These are phyloP conservation scores for Candida adriatica DNA, from an alignment of 805 yeast genomes.

Conservation along the genomic window DNA sequence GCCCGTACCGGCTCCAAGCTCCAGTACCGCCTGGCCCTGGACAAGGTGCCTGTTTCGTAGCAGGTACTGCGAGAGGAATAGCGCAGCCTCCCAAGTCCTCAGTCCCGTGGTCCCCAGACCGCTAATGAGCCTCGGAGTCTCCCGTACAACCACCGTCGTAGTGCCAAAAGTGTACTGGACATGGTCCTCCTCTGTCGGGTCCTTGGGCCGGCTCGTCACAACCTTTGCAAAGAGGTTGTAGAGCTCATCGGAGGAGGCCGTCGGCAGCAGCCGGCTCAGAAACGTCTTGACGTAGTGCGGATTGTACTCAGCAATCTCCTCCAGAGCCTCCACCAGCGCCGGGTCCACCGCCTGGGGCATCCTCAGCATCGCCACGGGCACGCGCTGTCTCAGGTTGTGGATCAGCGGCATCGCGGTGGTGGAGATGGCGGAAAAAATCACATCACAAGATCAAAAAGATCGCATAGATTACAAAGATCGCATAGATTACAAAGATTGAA, in stretches of 20 bases:
- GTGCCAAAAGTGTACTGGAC: conserved; percentile 25
- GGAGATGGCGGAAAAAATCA: background rate
- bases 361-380: conserved; percentile 11
- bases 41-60: conserved; percentile 10
- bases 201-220: conserved; percentile 20
- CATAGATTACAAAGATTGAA: background rate
- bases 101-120: conserved; percentile 83
- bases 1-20: conserved; percentile 90
- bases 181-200: conserved; percentile 24
- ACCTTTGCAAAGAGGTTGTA: conserved; percentile 27
- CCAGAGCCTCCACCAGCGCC: conserved; percentile 17
- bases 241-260: conserved; percentile 33
- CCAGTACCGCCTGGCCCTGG: conserved; percentile 39
- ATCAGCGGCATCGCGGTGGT: conserved; percentile 14
- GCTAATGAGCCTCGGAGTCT: conserved; percentile 57
- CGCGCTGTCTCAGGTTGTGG: conserved; percentile 18
- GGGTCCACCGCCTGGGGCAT: conserved; percentile 13
- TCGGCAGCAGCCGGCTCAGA: conserved; percentile 31
- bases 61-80: conserved; percentile 53
- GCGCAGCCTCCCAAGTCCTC: conserved; percentile 92
- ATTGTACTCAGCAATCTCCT: conserved; percentile 29
- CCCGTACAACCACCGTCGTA: conserved; percentile 34
- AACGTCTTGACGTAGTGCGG: conserved; percentile 44
- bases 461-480: background rate
- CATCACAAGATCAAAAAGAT: background rate